Evolutionary conservation across 495 filamentous ascomycete species (phyloP), one percentile per base, ranked within the genome.

Genomic region (Tuber umbilicatum): DNA sequence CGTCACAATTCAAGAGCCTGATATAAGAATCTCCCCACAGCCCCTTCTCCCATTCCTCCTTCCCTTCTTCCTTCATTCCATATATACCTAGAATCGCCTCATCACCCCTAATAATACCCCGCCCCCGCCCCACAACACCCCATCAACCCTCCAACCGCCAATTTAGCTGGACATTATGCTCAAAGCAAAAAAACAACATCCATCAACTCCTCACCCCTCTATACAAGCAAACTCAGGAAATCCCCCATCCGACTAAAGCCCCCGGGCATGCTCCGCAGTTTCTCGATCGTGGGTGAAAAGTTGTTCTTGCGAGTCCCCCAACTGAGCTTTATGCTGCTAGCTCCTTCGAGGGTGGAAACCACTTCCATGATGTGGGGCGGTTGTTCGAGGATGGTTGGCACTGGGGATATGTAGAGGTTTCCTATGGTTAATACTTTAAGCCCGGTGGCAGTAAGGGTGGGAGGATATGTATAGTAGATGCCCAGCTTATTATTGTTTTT

Each of bases 191-290:
- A 73, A 19, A 77, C 74, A 70, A 82, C 74, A 10, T 80, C 80
- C 64, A 74, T 55, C 42, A 79, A 72, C n/a, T 71, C 68, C 31
- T 10, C 69, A 17, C 74, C 74, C 37, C 75, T 69, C 74, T 73
- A 77, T 10, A 82, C 80, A 43, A 80, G 39, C 71, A 82, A 82
- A 69, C 78, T 80, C n/a, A 77, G 69, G 35, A 80, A 82, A 73
- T 79, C 76, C 75, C 75, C 75, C 4, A 80, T 82, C 38, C 74
- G 70, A 67, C 76, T 81, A 74, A 77, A 81, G 47, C 73, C 71
- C 19, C 72, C 76, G 5, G 21, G 47, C 21, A 50, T 6, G 47
- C 47, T 50, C 47, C 47, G 0, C 47, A 50, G 47, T 50, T 50
- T 50, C 47, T 23, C 21, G 5, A 50, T 50, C 1, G 47, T 19